Evolutionary conservation across 768 basidiomycete genomes (phyloP).

Genomic region (Lepiota brunneoincarnata): DNA sequence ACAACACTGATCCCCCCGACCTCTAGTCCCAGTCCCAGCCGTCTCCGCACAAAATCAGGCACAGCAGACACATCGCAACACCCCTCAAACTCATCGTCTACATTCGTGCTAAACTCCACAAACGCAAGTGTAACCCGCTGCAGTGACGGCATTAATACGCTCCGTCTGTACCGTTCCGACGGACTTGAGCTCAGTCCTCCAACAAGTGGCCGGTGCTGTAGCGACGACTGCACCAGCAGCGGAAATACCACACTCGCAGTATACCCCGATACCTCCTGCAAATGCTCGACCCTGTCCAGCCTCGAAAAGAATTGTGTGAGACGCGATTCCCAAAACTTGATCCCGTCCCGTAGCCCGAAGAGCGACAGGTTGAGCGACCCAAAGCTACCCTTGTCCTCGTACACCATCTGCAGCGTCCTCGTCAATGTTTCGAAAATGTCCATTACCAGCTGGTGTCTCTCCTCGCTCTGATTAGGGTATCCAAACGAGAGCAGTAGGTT

Average conservation of each 20-base stretch:
- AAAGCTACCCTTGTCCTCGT: slow-evolving; percentile 9
- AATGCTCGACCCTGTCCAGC: slow-evolving; percentile 8
- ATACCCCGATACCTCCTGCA: slow-evolving; percentile 8
- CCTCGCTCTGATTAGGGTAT: background rate
- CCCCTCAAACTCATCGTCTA: slow-evolving; percentile 11
- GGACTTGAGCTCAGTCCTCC: background rate
- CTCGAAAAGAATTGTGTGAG: background rate
- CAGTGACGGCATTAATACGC: slow-evolving; percentile 5
- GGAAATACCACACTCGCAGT: slow-evolving; percentile 8
- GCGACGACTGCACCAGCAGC: slow-evolving; percentile 7
- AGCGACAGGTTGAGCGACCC: slow-evolving; percentile 7
- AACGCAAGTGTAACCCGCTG: slow-evolving; percentile 4
- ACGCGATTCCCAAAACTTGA: background rate
- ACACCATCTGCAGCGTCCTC: slow-evolving; percentile 4
- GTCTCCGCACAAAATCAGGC: slow-evolving; percentile 2
- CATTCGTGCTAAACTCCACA: slow-evolving; percentile 8
- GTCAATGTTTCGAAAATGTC: slow-evolving; percentile 6
- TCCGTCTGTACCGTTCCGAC: slow-evolving; percentile 4
- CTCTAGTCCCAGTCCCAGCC: slow-evolving; percentile 1
- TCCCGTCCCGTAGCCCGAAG: slow-evolving; percentile 2
- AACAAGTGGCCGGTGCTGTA: background rate
- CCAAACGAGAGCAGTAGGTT: slow-evolving; percentile 4
- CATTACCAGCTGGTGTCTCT: slow-evolving; percentile 3
- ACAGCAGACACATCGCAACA: slow-evolving; percentile 5
- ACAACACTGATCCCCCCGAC: slow-evolving; percentile 7